Base-by-base conservation (phyloP, 176 grass and related monocot genomes). In the Metroxylon sagu region DNA sequence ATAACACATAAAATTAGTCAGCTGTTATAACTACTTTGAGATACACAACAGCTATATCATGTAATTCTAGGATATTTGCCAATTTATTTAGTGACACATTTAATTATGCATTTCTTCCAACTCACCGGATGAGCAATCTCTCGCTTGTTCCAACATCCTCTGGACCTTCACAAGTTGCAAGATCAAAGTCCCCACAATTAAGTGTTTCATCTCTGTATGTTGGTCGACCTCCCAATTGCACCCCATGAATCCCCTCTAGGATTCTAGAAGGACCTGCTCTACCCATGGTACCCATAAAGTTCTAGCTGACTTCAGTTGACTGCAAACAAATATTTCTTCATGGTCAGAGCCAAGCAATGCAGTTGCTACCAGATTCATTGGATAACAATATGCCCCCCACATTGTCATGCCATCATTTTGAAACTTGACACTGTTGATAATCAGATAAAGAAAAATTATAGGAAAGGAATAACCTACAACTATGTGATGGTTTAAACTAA, bases 101-200 rank as follows among this genome's bases (percentile, higher is more conserved):
- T 29, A 14, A 58, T 16, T 25, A 15, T 57, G 5, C 7, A 35
- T 49, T 54, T 48, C 15, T 12, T 56, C 48, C 48, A 59, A 64
- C 69, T 27, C 52, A 91, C 87, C 52, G 49, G 18, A 97, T 75
- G 78, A 67, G 67, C 66, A 97, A 85, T 64, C 60, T 57, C 77
- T 71, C 78, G 55, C 67, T 73, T 4, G 51, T 61, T 43, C 67
- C 64, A 31, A 76, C 52, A 26, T 61, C 58, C 48, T 60, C 72
- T 48, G 61, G 54, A 3, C 29, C 39, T 57, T 75, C 59, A 68
- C 62, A 63, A 66, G 53, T 50, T 52, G 68, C 78, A 26, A 31
- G 56, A 65, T 72, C 67, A 15, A 74, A 52, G 30, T 70, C 70
- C 53, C 67, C 54, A 62, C 55, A 39, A 59, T 60, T 59, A 61